phyloP scores from a whole-genome alignment of 495 filamentous ascomycete species.

The Cairneyella variabilis region DNA sequence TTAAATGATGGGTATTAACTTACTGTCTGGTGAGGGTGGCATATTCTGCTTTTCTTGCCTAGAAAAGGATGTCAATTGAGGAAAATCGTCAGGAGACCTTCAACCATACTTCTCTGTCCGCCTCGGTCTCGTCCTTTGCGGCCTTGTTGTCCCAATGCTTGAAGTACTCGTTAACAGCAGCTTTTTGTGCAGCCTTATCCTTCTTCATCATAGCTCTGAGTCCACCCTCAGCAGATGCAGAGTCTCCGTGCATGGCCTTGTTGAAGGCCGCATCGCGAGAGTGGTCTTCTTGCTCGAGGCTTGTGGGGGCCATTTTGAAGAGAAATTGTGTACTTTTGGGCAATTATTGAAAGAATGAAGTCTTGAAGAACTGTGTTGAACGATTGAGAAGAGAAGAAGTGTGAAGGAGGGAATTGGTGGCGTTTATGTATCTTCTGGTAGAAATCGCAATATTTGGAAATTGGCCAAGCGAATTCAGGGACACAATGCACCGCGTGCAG shows the following conservation, averaged over 20 bases:
- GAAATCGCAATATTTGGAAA: neutral
- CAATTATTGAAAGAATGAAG: neutral
- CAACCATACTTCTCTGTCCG: constrained; percentile 64
- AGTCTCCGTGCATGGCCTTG: constrained; percentile 86
- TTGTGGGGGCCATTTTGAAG: constrained; percentile 61
- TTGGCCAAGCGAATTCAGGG: neutral
- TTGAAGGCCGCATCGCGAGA: constrained; percentile 90
- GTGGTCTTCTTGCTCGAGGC: constrained; percentile 83
- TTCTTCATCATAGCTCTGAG: constrained; percentile 84
- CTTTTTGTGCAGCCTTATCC: constrained; percentile 75
- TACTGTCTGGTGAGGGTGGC: constrained; percentile 93
- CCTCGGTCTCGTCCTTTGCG: constrained; percentile 77
- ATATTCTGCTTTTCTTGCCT: constrained; percentile 85
- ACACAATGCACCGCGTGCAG: no score
- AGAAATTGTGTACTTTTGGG: neutral
- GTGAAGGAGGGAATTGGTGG: neutral
- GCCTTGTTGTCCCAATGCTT: constrained; percentile 98
- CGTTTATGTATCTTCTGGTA: constrained; percentile 4
- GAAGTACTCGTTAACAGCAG: constrained; percentile 96
- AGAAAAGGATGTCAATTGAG: constrained; percentile 19
- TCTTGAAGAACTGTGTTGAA: neutral
- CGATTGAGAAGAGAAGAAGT: neutral
- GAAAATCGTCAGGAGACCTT: neutral
- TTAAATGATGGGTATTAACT: constrained; percentile 47
- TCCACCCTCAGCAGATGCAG: constrained; percentile 64